Percentiles rank a stretch among this genome's conserved stretches.
phyloP scores from a whole-genome alignment of 768 basidiomycete genomes.

The Clavulina sp. region DNA sequence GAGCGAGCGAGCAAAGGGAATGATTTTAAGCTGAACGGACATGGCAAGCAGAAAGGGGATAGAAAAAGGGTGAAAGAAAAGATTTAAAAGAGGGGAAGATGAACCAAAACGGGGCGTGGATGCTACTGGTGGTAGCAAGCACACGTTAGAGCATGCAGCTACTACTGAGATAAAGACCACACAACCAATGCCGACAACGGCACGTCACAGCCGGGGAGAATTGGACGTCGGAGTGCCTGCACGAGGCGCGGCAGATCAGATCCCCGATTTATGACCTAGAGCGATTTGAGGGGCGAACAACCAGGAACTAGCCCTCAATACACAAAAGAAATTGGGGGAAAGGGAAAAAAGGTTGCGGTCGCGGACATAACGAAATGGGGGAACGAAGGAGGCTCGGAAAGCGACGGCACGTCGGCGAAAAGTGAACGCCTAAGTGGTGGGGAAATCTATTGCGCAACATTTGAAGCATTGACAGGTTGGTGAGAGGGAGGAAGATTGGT shows the following conservation, averaged over 20 bases:
- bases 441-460: background rate
- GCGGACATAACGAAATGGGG: too few relatives aligned
- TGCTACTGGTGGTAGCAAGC: background rate
- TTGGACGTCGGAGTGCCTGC: too few relatives aligned
- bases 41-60: conserved; percentile 22
- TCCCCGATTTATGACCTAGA: too few relatives aligned
- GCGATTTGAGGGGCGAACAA: too few relatives aligned
- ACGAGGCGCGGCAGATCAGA: too few relatives aligned
- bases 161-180: too few relatives aligned
- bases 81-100: background rate
- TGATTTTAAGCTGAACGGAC: conserved; percentile 48
- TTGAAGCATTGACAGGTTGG: background rate
- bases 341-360: background rate
- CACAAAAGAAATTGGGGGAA: background rate
- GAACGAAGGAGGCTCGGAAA: background rate
- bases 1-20: conserved; percentile 37
- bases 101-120: background rate
- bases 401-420: background rate
- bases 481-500: background rate
- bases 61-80: background rate
- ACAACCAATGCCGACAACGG: too few relatives aligned
- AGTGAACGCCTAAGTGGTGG: background rate
- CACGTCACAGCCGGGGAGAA: too few relatives aligned
- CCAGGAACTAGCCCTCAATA: too few relatives aligned
- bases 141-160: too few relatives aligned